Percentiles rank a stretch among this genome's conserved stretches.
These are phyloP conservation scores for Lathyrus aphaca DNA, from an alignment of 306 rosid genomes.

Conservation along the genomic window DNA sequence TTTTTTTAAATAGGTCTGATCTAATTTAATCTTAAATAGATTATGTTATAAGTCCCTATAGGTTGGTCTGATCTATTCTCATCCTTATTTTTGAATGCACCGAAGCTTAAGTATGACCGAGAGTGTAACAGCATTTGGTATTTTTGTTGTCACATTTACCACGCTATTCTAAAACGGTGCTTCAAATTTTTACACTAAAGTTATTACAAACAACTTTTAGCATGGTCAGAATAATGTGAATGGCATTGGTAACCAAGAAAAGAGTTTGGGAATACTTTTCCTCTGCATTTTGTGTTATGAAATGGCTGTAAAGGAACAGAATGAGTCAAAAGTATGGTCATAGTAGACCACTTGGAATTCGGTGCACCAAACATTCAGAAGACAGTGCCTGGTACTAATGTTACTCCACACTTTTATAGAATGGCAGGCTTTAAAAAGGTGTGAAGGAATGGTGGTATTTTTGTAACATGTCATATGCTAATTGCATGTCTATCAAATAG, in stretches of 20 bases:
- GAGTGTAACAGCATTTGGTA: slow-evolving; percentile 26
- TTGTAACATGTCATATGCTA: slow-evolving; percentile 6
- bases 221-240: slow-evolving; percentile 48
- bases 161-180: slow-evolving; percentile 31
- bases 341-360: slow-evolving; percentile 63
- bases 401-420: slow-evolving; percentile 39
- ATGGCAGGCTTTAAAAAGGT: slow-evolving; percentile 38
- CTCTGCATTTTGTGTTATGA: slow-evolving; percentile 42
- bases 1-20: too few species aligned
- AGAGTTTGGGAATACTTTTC: slow-evolving; percentile 35
- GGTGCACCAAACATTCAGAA: slow-evolving; percentile 54
- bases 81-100: too few species aligned
- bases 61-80: too few species aligned
- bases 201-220: slow-evolving; percentile 21
- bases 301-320: slow-evolving; percentile 47
- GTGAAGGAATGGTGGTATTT: slow-evolving; percentile 16
- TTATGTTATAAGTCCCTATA: too few species aligned
- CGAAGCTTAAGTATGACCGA: not conserved
- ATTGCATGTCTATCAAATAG: slow-evolving; percentile 36
- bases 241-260: slow-evolving; percentile 38
- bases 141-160: slow-evolving; percentile 40
- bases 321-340: slow-evolving; percentile 53
- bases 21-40: too few species aligned
- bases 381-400: slow-evolving; percentile 34
- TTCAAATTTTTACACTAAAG: slow-evolving; percentile 31